These are phyloP conservation scores for Proteromonas lacertae DNA, from an alignment of 352 stramenopile genomes.

Conservation along the genomic window DNA sequence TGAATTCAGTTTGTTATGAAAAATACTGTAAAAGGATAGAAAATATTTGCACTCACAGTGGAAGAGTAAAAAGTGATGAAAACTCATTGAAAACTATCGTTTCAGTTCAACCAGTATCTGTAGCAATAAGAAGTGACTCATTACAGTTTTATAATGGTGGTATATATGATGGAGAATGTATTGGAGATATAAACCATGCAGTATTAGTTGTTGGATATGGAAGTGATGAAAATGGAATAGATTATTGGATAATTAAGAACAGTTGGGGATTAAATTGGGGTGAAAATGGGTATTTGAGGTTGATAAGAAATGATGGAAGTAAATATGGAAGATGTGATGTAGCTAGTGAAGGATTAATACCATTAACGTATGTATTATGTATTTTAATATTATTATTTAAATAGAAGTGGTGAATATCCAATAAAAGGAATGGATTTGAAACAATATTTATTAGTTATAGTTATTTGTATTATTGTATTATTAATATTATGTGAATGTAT, in stretches of 20 bases:
- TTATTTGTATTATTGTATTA: no score
- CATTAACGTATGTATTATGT: no score
- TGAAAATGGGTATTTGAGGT: conserved; percentile 52
- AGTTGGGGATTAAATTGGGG: conserved; percentile 67
- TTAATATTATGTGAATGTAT: no score
- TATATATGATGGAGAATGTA: conserved; percentile 29
- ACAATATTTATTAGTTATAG: no score
- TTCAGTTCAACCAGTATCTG: conserved; percentile 47
- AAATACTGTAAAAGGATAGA: no score
- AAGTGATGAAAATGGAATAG: conserved; percentile 24
- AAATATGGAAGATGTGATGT: conserved; percentile 39
- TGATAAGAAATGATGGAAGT: conserved; percentile 35
- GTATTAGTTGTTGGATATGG: conserved; percentile 67
- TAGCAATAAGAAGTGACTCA: conserved; percentile 59
- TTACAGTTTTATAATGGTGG: conserved; percentile 78
- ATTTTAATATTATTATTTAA: no score
- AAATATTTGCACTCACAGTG: conserved; percentile 7
- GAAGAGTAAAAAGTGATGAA: conserved; percentile 11
- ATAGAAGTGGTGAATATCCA: no score
- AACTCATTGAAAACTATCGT: conserved; percentile 30
- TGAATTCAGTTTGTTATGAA: no score
- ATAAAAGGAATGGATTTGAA: no score
- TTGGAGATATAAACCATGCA: conserved; percentile 58
- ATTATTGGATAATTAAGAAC: conserved; percentile 85
- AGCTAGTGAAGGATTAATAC: no score